Conservation (phyloP, 805 yeast genomes). For the Candida ascalaphidarum region DNA sequence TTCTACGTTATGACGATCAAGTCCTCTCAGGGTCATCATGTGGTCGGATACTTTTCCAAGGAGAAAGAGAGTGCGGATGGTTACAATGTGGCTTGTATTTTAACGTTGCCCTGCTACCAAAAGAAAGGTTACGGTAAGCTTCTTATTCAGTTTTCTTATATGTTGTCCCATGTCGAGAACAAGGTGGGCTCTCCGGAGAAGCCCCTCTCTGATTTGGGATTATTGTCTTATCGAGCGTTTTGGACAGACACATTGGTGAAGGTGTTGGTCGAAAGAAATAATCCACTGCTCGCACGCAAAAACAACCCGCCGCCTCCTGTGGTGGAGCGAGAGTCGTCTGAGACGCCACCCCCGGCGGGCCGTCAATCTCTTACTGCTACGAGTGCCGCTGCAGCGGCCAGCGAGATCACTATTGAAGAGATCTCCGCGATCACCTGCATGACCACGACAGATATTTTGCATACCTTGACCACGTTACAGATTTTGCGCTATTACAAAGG, state of each 20-base stretch:
- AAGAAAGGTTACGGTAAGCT: constrained; percentile 90
- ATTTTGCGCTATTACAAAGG: constrained; percentile 91
- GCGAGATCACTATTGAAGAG: constrained; percentile 80
- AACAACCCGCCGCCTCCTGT: constrained; percentile 18
- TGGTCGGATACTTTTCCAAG: constrained; percentile 94
- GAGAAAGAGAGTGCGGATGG: constrained; percentile 95
- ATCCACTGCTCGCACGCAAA: constrained; percentile 27
- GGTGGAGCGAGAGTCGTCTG: too few species aligned
- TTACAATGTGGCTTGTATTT: constrained; percentile 94
- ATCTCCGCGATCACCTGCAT: constrained; percentile 79
- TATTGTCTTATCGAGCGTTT: constrained; percentile 86
- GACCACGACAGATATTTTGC: constrained; percentile 94
- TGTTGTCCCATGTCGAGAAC: constrained; percentile 77
- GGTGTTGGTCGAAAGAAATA: constrained; percentile 52
- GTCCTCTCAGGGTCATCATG: constrained; percentile 87
- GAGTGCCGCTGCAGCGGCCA: too few species aligned
- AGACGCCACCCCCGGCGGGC: constrained; percentile 4
- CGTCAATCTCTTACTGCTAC: constrained; percentile 5
- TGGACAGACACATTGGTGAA: constrained; percentile 90
- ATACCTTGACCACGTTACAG: constrained; percentile 85
- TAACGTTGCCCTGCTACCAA: constrained; percentile 94
- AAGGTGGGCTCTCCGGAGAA: constrained; percentile 97
- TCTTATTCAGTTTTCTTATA: constrained; percentile 88
- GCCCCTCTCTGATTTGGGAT: constrained; percentile 91
- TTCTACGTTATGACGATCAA: constrained; percentile 92